Base-by-base conservation (phyloP, 352 stramenopile genomes). In the Pythium phragmitis region DNA sequence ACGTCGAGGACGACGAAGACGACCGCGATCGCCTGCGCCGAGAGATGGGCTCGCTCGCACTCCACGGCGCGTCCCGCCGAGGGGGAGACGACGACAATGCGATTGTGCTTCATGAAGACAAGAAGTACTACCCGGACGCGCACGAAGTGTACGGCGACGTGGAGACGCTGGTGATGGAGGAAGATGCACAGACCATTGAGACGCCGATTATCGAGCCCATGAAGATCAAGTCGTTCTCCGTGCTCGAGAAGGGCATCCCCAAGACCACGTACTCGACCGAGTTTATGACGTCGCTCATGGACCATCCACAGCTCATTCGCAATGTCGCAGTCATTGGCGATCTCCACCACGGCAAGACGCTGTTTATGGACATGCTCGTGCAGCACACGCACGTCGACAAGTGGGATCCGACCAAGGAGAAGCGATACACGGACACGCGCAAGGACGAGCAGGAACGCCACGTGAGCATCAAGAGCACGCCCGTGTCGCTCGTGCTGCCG, bases 71-170 rank as follows among this genome's bases (percentile, higher is more conserved):
- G 34, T 74, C 70, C 0, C 57, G 7, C 7, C 33, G 33, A 11
- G 33, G 77, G 17, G 72, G 65, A 21, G 68, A 73, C 47, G 87
- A 97, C 57, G 88, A 88, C 16, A 77, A 81, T 50, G 90, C 92
- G 2, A 99, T 99, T 69, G 96, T 99, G n/a, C 80, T 99, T 36
- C 97, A 99, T 65, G 98, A 99, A 76, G 98, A 99, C 78, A 99
- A 99, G 77, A 91, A 99, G 60, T 99, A 99, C 67, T 99, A 99
- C 76, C 96, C 97, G 16, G 96, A 98, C 4, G 97, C 97, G 5
- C 79, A 97, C 52, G 92, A 99, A 61, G 94, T 99, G 17, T 99
- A 97, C 73, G 93, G 94, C 13, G 96, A 98, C 46, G 96, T 92
- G 3, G 95, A 99, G 60, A 99, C 96, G 36, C 84, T 99, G 3